Evolutionary conservation across 2,329 filamentous ascomycete genomes (phyloP), one percentile per base, ranked within the genome.

Genomic region (Helicocarpus griseus): DNA sequence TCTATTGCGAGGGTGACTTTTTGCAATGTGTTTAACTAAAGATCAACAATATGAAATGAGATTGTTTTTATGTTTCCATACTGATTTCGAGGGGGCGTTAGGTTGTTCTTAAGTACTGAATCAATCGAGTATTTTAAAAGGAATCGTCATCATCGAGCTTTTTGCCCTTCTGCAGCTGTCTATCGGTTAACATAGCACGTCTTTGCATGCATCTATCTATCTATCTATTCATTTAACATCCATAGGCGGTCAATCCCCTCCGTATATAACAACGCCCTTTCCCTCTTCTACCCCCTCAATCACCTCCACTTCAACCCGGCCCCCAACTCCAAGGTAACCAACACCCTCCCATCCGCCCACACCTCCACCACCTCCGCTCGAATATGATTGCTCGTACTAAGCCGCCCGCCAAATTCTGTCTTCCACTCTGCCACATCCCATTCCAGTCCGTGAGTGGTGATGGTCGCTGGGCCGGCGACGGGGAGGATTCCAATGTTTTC

Each of bases 341-440:
- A 63, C 2, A 90, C 82, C 50, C 82, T 78, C 56, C 74, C 78
- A 29, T 75, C 78, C 22, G 83, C 83, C 62, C 78, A 69, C 33
- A 91, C 71, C 57, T 80, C 76, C 21, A 89, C 77, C 52, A 62
- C 63, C 3, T 81, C 76, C 47, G 77, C 74, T 3, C 77, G 79
- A 24, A 90, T 79, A 61, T 89, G 85, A 67, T 93, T 93, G 67
- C 87, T 93, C 52, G 87, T 91, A 65, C 86, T 90, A 53, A 91
- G 63, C 58, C 78, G 77, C 0, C 82, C 83, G 6, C 86, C 86
- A 64, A 93, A 86, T 61, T 79, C 75, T 0, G 86, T 95, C 57
- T 78, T 71, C 89, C 91, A 95, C 54, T 88, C 74, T 53, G 76
- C 65, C 1, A 98, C 87, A 69, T 98, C 89, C 93, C 93, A 98